These are phyloP conservation scores for Daucus carota DNA, from an alignment of 129 eudicot genomes.

Conservation along the genomic window DH1_v3.0 NC_030389.2:6625501-6626000, in stretches of 20 bases:
- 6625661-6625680: neutral
- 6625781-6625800: conserved; percentile 17
- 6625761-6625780: neutral
- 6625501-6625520: neutral
- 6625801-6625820: conserved; percentile 9
- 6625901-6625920: neutral
- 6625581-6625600: neutral
- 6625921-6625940: neutral
- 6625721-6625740: neutral
- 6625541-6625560: neutral
- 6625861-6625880: neutral
- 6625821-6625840: neutral
- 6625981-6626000: neutral
- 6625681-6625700: neutral
- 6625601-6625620: neutral
- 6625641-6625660: neutral
- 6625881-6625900: conserved; percentile 11
- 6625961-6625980: conserved; percentile 11
- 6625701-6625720: neutral
- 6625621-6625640: neutral
- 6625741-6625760: neutral
- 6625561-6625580: neutral
- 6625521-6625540: neutral
- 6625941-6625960: conserved; percentile 13
- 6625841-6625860: neutral